Evolutionary conservation across 2,329 filamentous ascomycete species (phyloP), one percentile per base, ranked within the genome.

Genomic region (Pyricularia pennisetigena): DNA sequence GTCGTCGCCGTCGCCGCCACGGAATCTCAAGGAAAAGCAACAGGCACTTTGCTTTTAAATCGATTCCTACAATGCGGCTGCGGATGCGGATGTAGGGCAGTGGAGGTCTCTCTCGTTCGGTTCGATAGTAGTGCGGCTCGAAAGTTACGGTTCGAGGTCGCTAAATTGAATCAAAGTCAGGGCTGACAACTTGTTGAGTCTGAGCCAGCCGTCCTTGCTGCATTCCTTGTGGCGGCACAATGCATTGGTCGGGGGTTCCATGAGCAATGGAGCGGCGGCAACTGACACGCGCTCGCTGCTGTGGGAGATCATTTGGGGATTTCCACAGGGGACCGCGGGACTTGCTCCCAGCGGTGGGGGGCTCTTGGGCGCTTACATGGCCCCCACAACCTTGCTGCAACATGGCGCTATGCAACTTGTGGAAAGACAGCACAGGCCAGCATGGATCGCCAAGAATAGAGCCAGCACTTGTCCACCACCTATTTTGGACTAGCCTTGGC

Each of bases 301-400:
- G 57, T 61, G 57, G 59, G 57, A 62, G 59, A 62, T 62, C 59
- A 62, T 62, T 49, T 62, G 59, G 59, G 59, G 59, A 62, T 62
- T 62, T 62, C 59, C 59, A 62, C 59, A 62, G 59, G 59, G 59
- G 16, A 26, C 59, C 12, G 24, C 24, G 59, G 59, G 24, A 62
- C 10, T 62, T 62, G 24, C 24, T 62, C 59, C 59, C 26, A 62
- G 59, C 26, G 59, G 59, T 12, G 59, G 59, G 59, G 35, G 41
- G 41, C 41, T n/a, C 41, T 62, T 62, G 12, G 59, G 59, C 24
- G 59, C 59, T 62, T 62, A 62, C 41, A 49, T 35, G 10, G 32
- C 32, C 41, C 41, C 41, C 41, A 49, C 41, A 49, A 49, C 41
- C 41, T 49, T 49, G 41, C 41, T 49, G 35, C 41, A 49, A n/a